phyloP scores from a whole-genome alignment of 441 rosid genomes.

The Populus hybrid region DNA sequence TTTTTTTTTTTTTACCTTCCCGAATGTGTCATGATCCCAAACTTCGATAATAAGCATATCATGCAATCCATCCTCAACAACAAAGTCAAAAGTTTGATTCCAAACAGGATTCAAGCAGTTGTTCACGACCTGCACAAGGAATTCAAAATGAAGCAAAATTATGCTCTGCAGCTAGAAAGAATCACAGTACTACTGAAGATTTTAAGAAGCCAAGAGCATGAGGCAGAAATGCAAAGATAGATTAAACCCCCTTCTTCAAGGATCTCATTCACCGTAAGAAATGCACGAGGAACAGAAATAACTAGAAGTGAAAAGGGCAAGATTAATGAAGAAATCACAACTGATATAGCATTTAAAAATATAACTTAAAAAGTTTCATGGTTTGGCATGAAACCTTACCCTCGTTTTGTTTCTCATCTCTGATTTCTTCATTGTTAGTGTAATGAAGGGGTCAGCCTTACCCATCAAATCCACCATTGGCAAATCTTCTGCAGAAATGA shows the following conservation, averaged over 20 bases:
- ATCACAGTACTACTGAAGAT: neutral
- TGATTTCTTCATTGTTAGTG: slow-evolving; percentile 74
- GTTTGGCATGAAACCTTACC: slow-evolving; percentile 28
- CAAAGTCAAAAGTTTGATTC: slow-evolving; percentile 97
- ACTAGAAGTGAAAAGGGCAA: neutral
- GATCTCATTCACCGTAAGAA: neutral
- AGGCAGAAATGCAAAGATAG: neutral
- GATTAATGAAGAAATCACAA: neutral
- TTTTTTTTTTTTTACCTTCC: slow-evolving; percentile 58
- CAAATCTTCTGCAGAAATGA: slow-evolving; percentile 77
- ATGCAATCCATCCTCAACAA: slow-evolving; percentile 94
- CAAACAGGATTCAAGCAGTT: slow-evolving; percentile 90
- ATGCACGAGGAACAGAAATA: neutral
- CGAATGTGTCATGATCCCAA: slow-evolving; percentile 96
- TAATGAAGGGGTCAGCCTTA: slow-evolving; percentile 83
- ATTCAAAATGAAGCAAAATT: neutral
- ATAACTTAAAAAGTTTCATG: neutral
- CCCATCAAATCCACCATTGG: slow-evolving; percentile 78
- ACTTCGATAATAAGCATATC: slow-evolving; percentile 91
- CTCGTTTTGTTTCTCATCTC: slow-evolving; percentile 59
- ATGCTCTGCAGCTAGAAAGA: neutral
- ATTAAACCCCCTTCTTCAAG: neutral
- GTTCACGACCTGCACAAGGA: slow-evolving; percentile 70
- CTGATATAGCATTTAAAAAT: neutral
- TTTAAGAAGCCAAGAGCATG: neutral